phyloP scores from a whole-genome alignment of 768 basidiomycete species.

The Coprinopsis strossmayeri region DNA sequence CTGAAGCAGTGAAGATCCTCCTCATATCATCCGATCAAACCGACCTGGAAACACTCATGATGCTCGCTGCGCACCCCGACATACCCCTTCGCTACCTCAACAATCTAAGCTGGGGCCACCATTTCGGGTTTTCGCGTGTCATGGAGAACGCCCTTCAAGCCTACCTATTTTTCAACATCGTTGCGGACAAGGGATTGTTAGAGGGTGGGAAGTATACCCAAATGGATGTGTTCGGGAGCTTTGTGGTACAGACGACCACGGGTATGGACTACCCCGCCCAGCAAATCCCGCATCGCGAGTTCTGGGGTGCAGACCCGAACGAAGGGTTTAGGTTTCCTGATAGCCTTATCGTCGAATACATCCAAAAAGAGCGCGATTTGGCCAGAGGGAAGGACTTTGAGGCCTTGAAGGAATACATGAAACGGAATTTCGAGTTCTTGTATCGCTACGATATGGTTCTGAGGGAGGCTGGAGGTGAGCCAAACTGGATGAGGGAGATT shows the following conservation, averaged over 20 bases:
- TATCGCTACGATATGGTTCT: slow-evolving; percentile 31
- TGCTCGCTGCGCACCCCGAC: slow-evolving; percentile 29
- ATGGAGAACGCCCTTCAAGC: slow-evolving; percentile 22
- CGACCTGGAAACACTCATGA: slow-evolving; percentile 23
- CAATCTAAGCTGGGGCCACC: slow-evolving; percentile 23
- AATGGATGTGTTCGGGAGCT: slow-evolving; percentile 15
- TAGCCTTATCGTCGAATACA: no score
- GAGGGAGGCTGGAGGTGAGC: slow-evolving; percentile 25
- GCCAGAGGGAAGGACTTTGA: not conserved
- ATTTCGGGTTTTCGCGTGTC: slow-evolving; percentile 27
- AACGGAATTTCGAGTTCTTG: slow-evolving; percentile 26
- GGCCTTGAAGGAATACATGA: slow-evolving; percentile 25
- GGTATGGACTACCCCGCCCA: slow-evolving; percentile 25
- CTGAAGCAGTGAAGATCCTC: slow-evolving; percentile 30
- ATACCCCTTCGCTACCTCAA: slow-evolving; percentile 22
- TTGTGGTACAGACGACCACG: slow-evolving; percentile 13
- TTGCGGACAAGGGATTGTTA: slow-evolving; percentile 22
- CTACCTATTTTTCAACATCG: slow-evolving; percentile 32
- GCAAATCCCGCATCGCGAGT: slow-evolving; percentile 23
- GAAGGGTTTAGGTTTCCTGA: no score
- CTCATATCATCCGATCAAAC: slow-evolving; percentile 28
- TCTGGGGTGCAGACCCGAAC: slow-evolving; percentile 13
- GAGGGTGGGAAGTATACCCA: slow-evolving; percentile 21
- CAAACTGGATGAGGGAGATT: slow-evolving; percentile 12
- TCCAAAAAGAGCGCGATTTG: not conserved